phyloP scores from a whole-genome alignment of 352 stramenopile species.

The Phytophthora quininea region DNA sequence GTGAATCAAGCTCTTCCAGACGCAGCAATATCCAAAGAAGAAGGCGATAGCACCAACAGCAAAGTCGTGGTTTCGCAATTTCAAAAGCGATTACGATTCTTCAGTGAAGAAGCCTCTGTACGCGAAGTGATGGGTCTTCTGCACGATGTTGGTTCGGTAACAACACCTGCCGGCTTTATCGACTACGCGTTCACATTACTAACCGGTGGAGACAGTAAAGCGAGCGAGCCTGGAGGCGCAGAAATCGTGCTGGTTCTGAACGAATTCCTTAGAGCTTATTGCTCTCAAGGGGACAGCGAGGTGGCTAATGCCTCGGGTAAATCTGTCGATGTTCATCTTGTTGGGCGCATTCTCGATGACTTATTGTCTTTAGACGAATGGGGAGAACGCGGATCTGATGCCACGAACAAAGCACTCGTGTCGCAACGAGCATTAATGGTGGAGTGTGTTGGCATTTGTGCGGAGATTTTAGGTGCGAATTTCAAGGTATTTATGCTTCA shows the following conservation, averaged over 20 bases:
- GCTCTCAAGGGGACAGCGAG: conserved; percentile 4
- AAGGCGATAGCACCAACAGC: not conserved
- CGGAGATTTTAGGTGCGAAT: conserved; percentile 55
- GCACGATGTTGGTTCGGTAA: conserved; percentile 46
- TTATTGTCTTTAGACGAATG: conserved; percentile 59
- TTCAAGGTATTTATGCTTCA: conserved; percentile 76
- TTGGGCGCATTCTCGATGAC: conserved; percentile 80
- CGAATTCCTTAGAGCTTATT: conserved; percentile 56
- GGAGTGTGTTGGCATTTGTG: conserved; percentile 78
- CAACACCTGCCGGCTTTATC: conserved; percentile 66
- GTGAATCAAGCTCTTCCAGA: conserved; percentile 50
- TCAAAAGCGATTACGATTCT: conserved; percentile 75
- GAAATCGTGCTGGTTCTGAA: conserved; percentile 73
- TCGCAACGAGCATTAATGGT: conserved; percentile 69
- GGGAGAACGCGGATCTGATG: conserved; percentile 27
- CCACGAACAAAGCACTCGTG: conserved; percentile 25
- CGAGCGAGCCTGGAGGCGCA: conserved; percentile 13
- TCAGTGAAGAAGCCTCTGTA: conserved; percentile 76
- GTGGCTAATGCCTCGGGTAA: not conserved
- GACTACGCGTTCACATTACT: conserved; percentile 69
- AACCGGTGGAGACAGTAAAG: conserved; percentile 8
- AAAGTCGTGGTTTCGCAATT: conserved; percentile 69
- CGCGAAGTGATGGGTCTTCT: conserved; percentile 52
- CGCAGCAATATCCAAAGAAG: conserved; percentile 6
- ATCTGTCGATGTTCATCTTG: conserved; percentile 61